phyloP scores from a whole-genome alignment of 1,284 basidiomycete species.

The Baeospora myosura region DNA sequence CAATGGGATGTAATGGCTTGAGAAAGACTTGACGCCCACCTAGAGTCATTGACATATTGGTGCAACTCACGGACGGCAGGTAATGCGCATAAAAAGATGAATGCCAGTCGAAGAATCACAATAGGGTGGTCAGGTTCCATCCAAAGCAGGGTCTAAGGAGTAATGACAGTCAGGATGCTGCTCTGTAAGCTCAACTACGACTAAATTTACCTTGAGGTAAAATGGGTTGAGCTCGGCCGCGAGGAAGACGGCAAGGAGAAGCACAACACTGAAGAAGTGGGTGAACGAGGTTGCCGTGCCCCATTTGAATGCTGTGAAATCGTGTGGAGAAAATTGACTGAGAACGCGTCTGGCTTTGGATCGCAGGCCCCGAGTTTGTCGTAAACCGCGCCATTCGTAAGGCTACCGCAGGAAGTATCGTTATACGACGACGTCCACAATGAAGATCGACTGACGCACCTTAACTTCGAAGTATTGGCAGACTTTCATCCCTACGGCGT shows the following conservation, averaged over 20 bases:
- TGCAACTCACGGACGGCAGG: conserved; percentile 75
- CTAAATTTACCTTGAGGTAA: conserved; percentile 63
- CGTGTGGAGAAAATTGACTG: conserved; percentile 77
- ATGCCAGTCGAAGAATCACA: conserved; percentile 64
- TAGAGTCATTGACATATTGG: conserved; percentile 72
- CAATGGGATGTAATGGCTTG: conserved; percentile 9
- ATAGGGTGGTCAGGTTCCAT: conserved; percentile 84
- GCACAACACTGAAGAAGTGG: conserved; percentile 68
- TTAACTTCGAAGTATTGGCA: conserved; percentile 83
- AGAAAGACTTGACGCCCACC: conserved; percentile 36
- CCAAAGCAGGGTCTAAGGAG: conserved; percentile 71
- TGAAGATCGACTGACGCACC: conserved; percentile 30
- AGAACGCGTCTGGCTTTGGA: conserved; percentile 72
- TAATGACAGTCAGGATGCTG: conserved; percentile 2
- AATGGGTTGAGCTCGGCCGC: conserved; percentile 79
- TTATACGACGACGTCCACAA: conserved; percentile 10
- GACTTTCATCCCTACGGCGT: conserved; percentile 65
- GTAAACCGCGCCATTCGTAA: conserved; percentile 78
- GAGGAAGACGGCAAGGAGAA: conserved; percentile 72
- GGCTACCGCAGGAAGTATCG: conserved; percentile 39
- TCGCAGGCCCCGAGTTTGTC: conserved; percentile 65
- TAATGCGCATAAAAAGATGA: conserved; percentile 74
- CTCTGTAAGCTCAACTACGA: background rate
- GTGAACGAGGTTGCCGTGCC: conserved; percentile 71
- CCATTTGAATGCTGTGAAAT: conserved; percentile 84